Evolutionary conservation across 2,329 filamentous ascomycete species (phyloP).

Genomic region (Alternaria gaisen): DNA sequence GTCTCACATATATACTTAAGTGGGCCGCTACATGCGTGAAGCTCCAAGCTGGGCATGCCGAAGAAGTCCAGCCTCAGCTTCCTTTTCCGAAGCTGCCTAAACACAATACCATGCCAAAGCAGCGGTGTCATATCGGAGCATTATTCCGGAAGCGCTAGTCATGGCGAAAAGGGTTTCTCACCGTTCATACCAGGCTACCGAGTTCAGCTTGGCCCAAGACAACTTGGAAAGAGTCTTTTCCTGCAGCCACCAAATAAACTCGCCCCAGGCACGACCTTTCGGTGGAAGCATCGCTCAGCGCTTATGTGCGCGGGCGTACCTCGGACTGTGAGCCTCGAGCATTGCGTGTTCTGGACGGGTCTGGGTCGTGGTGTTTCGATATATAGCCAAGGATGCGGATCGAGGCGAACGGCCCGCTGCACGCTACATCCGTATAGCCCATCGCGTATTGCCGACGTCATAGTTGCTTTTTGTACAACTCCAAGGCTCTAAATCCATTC

Average conservation of each 20-base stretch:
- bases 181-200: background rate
- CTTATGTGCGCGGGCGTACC: background rate
- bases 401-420: constrained; percentile 6
- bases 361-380: background rate
- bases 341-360: constrained; percentile 1
- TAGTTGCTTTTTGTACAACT: background rate
- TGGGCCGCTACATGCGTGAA: background rate
- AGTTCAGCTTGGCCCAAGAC: background rate
- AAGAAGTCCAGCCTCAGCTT: background rate
- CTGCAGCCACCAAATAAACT: constrained; percentile 5
- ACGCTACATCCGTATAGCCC: background rate
- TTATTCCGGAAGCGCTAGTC: background rate
- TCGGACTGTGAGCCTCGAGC: background rate
- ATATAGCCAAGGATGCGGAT: constrained; percentile 6
- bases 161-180: background rate
- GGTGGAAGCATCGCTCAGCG: background rate
- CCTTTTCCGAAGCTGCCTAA: background rate
- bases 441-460: constrained; percentile 1
- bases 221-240: background rate
- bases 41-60: background rate
- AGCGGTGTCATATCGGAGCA: background rate
- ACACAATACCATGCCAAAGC: background rate
- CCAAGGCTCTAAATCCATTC: background rate
- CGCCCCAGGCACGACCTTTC: background rate
- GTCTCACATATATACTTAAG: constrained; percentile 5